Evolutionary conservation across 805 yeast species (phyloP), one percentile per base, ranked within the genome.

Genomic region (Lipomyces chichibuensis): DNA sequence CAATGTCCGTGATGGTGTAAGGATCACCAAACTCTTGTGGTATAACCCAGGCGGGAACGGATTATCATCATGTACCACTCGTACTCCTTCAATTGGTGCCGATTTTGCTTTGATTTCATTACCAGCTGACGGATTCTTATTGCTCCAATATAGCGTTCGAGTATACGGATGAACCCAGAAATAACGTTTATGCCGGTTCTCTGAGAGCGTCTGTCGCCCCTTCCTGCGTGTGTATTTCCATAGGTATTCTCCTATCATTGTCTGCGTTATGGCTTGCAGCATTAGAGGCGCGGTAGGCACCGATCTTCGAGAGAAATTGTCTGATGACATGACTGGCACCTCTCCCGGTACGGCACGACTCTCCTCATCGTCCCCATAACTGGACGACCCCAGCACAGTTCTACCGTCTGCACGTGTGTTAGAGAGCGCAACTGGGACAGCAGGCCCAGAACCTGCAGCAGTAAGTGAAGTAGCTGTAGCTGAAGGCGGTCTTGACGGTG

Each of bases 81-180:
- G 90, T 39, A 93, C 95, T 8, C 87, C 84, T 23, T 88, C 76
- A 62, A 94, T 92, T 0, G 96, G 93, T 64, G 91, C 87, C 14
- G 95, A 92, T 72, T 88, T 85, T 2, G 96, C 89, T 73, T 84
- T 87, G 39, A 84, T 86, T 2, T 84, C 83, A 6, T 72, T 67
- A 71, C 89, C 88, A 59, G 89, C 76, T 0, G 88, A 89, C 0
- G 98, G 98, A 74, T 90, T 91, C 13, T 87, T 83, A 4, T 85
- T 83, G 2, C 94, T 88, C 99, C 99, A 94, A 77, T 91, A 92
- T 58, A 94, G 81, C 0, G 97, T 91, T 81, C 92, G 80, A 8
- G 95, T 89, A 77, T 93, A 93, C 2, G 99, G 98, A 78, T 94
- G 97, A 57, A 95, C 86, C 98, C 98, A 95, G 83, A 94, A 94